Conservation (phyloP, 2,329 filamentous ascomycete species). For the Ophiostoma himal-ulmi region DNA sequence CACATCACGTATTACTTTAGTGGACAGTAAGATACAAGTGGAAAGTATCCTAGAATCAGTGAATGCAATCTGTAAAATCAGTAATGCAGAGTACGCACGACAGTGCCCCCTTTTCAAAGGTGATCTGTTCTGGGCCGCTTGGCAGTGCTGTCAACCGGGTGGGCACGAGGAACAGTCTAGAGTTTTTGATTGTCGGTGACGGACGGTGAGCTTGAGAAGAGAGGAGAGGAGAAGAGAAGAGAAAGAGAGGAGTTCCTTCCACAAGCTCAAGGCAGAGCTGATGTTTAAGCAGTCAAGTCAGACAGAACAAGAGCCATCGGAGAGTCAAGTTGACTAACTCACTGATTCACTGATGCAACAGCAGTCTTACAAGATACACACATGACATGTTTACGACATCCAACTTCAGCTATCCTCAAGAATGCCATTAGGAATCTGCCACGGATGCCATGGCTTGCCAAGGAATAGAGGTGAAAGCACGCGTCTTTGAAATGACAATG, state of each 20-base stretch:
- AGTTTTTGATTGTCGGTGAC: not conserved
- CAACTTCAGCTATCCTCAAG: not conserved
- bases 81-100: not conserved
- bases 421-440: not conserved
- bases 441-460: not conserved
- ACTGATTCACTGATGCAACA: not conserved
- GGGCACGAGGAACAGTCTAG: not conserved
- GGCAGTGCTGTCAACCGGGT: constrained; percentile 12
- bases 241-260: not conserved
- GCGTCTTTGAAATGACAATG: not conserved
- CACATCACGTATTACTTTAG: not conserved
- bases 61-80: no score
- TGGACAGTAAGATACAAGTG: not conserved
- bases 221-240: no score
- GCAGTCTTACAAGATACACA: not conserved
- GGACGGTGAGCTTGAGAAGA: not conserved
- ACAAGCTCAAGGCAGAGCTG: no score
- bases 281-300: not conserved
- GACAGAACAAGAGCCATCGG: not conserved
- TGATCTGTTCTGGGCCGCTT: constrained; percentile 20
- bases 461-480: not conserved
- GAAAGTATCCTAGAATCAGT: no score
- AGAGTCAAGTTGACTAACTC: not conserved
- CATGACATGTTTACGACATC: not conserved
- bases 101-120: not conserved